phyloP scores from a whole-genome alignment of 1,284 basidiomycete species.

The Puccinia horiana region DNA sequence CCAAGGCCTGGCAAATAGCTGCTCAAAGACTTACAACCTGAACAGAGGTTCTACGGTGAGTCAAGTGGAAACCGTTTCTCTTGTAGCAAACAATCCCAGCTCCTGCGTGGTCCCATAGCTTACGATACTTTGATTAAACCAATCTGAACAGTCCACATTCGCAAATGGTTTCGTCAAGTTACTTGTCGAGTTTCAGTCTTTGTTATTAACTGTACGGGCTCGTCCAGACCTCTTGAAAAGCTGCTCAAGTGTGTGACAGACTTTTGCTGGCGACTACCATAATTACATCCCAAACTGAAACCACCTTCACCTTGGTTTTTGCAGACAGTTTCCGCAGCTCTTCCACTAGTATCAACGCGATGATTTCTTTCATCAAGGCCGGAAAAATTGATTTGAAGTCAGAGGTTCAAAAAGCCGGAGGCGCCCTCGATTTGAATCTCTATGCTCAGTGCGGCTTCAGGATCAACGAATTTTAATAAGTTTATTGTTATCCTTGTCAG shows the following conservation, averaged over 20 bases:
- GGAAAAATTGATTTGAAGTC: slow-evolving; percentile 20
- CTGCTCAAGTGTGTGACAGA: background rate
- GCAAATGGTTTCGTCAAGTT: background rate
- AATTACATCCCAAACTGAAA: background rate
- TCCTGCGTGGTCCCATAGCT: background rate
- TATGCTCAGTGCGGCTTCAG: slow-evolving; percentile 6
- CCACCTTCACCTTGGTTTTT: background rate
- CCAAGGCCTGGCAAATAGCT: slow-evolving; percentile 9
- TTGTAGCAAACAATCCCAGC: background rate
- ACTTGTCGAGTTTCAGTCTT: slow-evolving; percentile 9
- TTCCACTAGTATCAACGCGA: slow-evolving; percentile 5
- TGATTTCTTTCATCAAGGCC: slow-evolving; percentile 22
- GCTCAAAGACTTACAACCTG: slow-evolving; percentile 25
- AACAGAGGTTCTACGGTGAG: background rate
- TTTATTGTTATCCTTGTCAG: no score
- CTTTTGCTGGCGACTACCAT: no score
- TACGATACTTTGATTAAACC: background rate
- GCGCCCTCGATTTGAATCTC: slow-evolving; percentile 5
- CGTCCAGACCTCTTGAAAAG: background rate
- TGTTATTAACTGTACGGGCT: background rate
- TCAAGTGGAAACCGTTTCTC: background rate
- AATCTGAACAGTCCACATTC: background rate
- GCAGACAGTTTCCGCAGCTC: background rate
- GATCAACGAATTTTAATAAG: slow-evolving; percentile 1
- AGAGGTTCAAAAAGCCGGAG: background rate